Conservation (phyloP, 2,329 filamentous ascomycete species). For the Aspergillus sergii region DNA sequence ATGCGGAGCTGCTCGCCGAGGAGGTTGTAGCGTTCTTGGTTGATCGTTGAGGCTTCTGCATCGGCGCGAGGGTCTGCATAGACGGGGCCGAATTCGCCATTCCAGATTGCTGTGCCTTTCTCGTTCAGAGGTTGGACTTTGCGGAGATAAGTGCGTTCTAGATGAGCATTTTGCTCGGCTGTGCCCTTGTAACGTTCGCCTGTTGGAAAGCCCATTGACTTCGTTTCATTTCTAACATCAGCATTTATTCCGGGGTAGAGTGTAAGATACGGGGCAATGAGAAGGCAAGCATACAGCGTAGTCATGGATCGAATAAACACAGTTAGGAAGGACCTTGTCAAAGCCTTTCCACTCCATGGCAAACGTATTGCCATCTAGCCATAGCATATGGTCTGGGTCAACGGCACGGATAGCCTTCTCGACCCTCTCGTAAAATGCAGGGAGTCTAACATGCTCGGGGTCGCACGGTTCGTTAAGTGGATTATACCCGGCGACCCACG, state of each 20-base stretch:
- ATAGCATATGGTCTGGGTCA: slow-evolving; percentile 51
- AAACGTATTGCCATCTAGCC: slow-evolving; percentile 50
- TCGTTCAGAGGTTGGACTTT: slow-evolving; percentile 53
- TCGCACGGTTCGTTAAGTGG: slow-evolving; percentile 57
- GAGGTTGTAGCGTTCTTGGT: slow-evolving; percentile 50
- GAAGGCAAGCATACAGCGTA: slow-evolving; percentile 34
- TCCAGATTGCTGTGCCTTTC: slow-evolving; percentile 52
- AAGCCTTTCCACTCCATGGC: slow-evolving; percentile 51
- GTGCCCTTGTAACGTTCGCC: slow-evolving; percentile 46
- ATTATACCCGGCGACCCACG: slow-evolving; percentile 57
- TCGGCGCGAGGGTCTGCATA: slow-evolving; percentile 36
- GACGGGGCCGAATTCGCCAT: slow-evolving; percentile 56
- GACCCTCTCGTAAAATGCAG: slow-evolving; percentile 50
- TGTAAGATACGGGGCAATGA: background rate
- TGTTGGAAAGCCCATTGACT: slow-evolving; percentile 47
- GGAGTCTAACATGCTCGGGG: slow-evolving; percentile 49
- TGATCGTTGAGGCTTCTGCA: slow-evolving; percentile 40
- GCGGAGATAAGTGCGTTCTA: slow-evolving; percentile 48
- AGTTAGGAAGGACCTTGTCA: slow-evolving; percentile 46
- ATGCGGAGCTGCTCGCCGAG: slow-evolving; percentile 53
- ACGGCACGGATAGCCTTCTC: slow-evolving; percentile 51
- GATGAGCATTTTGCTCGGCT: slow-evolving; percentile 41
- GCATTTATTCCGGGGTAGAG: background rate
- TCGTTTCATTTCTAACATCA: background rate
- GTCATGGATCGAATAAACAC: slow-evolving; percentile 51